A percentile compares a stretch with the other conserved stretches of the same genome.
Evolutionary conservation across 805 yeast species (phyloP).

Genomic region (Zygosaccharomyces pseudorouxii): DNA sequence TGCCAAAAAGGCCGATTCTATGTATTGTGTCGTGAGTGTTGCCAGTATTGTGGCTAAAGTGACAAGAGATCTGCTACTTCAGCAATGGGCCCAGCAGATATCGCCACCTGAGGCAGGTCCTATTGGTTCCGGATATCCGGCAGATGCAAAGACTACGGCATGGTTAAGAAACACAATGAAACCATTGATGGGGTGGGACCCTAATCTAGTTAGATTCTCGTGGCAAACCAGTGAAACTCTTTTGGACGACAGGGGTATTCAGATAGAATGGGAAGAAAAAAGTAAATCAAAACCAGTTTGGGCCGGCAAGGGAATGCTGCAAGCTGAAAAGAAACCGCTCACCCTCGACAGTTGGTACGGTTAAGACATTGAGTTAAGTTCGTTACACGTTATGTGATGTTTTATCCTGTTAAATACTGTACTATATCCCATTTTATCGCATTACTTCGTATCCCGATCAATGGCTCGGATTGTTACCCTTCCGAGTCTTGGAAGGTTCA

Average conservation of each 20-base stretch:
- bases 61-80: conserved; percentile 65
- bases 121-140: conserved; percentile 91
- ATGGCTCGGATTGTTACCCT: background rate
- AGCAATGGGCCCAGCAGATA: conserved; percentile 15
- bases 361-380: background rate
- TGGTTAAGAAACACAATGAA: conserved; percentile 69
- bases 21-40: conserved; percentile 87
- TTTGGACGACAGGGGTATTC: conserved; percentile 45
- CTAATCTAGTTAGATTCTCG: conserved; percentile 69
- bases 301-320: conserved; percentile 13
- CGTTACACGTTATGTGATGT: too few relatives aligned
- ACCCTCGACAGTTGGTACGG: conserved; percentile 30
- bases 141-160: conserved; percentile 78
- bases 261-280: conserved; percentile 57
- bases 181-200: conserved; percentile 81
- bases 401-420: background rate
- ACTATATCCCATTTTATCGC: background rate
- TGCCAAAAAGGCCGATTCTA: conserved; percentile 90
- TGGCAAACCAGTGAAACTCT: conserved; percentile 92
- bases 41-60: conserved; percentile 97
- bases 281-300: conserved; percentile 16
- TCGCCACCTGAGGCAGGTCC: conserved; percentile 28
- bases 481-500: background rate
- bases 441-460: background rate
- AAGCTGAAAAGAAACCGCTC: conserved; percentile 10